Conservation (phyloP, 2,329 filamentous ascomycete genomes). For the Fusarium neocosmosporiellum region DNA sequence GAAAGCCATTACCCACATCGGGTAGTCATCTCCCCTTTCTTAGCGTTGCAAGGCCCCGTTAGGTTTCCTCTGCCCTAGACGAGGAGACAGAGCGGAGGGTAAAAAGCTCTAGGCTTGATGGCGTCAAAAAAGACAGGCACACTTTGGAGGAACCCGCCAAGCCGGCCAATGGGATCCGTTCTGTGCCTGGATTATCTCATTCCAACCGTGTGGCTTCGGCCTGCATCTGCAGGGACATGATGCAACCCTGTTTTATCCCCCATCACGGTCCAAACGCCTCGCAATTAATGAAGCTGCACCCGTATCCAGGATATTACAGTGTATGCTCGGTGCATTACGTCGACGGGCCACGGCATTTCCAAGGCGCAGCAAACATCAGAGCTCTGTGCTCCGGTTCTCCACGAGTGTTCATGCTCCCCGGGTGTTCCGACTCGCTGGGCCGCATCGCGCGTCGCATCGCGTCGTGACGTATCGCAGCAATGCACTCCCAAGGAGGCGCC, state of each 20-base stretch:
- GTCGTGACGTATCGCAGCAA: constrained; percentile 24
- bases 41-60: constrained; percentile 22
- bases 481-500: background rate
- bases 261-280: constrained; percentile 10
- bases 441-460: constrained; percentile 10
- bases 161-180: constrained; percentile 20
- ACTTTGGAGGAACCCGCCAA: background rate
- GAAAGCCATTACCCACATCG: constrained; percentile 28
- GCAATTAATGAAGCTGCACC: constrained; percentile 21
- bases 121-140: constrained; percentile 28
- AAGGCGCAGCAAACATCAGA: constrained; percentile 25
- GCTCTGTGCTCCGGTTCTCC: background rate
- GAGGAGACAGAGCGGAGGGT: background rate
- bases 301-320: constrained; percentile 4
- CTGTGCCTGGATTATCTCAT: constrained; percentile 29
- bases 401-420: constrained; percentile 7
- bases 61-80: constrained; percentile 27
- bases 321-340: constrained; percentile 20
- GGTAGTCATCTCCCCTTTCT: constrained; percentile 36
- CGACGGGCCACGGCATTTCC: constrained; percentile 17
- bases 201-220: constrained; percentile 7
- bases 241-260: constrained; percentile 28
- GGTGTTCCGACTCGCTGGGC: constrained; percentile 11
- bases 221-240: constrained; percentile 29
- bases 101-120: constrained; percentile 18